phyloP scores from a whole-genome alignment of 2,329 filamentous ascomycete species.

The Pleoardoris graminearum region DNA sequence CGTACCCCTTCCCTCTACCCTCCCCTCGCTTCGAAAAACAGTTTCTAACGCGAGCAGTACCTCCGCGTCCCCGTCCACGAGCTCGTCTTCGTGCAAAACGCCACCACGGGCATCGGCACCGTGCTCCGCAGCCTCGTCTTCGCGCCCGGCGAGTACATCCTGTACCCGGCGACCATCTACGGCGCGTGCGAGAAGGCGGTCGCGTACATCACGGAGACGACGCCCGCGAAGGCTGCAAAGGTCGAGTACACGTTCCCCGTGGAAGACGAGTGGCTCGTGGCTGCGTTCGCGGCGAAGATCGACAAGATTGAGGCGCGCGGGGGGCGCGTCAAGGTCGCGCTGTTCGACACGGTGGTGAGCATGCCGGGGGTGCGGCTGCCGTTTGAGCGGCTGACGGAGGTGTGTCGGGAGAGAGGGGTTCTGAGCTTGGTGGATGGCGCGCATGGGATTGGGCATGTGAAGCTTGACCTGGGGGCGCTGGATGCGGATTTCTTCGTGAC shows the following conservation, averaged over 20 bases:
- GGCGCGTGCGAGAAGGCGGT: conserved; percentile 75
- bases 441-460: conserved; percentile 80
- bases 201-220: conserved; percentile 71
- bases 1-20: conserved; percentile 6
- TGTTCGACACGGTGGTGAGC: conserved; percentile 82
- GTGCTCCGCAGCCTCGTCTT: conserved; percentile 76
- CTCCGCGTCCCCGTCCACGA: conserved; percentile 68
- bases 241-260: conserved; percentile 71
- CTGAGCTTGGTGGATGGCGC: conserved; percentile 81
- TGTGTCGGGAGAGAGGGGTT: conserved; percentile 69
- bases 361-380: conserved; percentile 79
- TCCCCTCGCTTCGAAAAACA: not conserved
- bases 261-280: conserved; percentile 67
- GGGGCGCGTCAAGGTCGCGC: conserved; percentile 65
- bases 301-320: conserved; percentile 57
- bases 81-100: conserved; percentile 79
- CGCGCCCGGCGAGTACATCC: conserved; percentile 70
- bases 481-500: conserved; percentile 85
- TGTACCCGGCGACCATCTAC: conserved; percentile 81
- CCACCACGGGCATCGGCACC: conserved; percentile 76
- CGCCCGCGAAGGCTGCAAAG: conserved; percentile 53
- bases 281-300: conserved; percentile 64
- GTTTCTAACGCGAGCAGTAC: conserved; percentile 50
- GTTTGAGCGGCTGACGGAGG: conserved; percentile 66
- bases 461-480: conserved; percentile 66